Evolutionary conservation across 331 rosid genomes (phyloP).

Genomic region (Pyracantha coccinea): DNA sequence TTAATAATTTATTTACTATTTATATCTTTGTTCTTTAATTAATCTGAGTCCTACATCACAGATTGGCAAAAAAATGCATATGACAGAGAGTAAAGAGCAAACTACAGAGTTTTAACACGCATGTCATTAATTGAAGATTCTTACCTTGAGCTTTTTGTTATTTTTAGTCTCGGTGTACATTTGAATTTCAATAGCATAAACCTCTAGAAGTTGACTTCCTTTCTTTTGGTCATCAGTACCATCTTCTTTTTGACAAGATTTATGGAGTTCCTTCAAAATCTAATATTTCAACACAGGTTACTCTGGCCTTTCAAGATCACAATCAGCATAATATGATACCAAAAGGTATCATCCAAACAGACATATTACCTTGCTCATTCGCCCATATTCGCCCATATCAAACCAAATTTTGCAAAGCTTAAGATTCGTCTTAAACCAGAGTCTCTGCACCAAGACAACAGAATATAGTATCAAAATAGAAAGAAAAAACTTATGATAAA

Average conservation of each 20-base stretch:
- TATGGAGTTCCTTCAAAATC: slow-evolving; percentile 94
- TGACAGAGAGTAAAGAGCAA: neutral
- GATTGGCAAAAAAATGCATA: neutral
- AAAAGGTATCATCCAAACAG: neutral
- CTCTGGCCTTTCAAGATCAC: neutral
- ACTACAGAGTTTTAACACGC: neutral
- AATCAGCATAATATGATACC: neutral
- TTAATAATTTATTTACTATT: neutral
- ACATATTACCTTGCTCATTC: slow-evolving; percentile 78
- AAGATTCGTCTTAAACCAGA: slow-evolving; percentile 97
- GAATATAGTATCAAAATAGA: neutral
- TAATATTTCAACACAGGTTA: slow-evolving; percentile 21
- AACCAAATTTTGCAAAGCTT: slow-evolving; percentile 99
- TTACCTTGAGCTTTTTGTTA: slow-evolving; percentile 97
- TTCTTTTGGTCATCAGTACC: slow-evolving; percentile 98
- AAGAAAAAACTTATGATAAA: neutral
- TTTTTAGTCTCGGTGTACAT: slow-evolving; percentile 97
- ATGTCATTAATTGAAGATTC: slow-evolving; percentile 3
- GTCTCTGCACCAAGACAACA: slow-evolving; percentile 48
- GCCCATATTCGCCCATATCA: slow-evolving; percentile 96
- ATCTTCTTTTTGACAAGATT: slow-evolving; percentile 91
- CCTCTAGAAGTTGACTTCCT: slow-evolving; percentile 96
- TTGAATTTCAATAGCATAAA: slow-evolving; percentile 90
- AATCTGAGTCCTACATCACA: neutral
- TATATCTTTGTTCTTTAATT: neutral